Evolutionary conservation across 2,329 filamentous ascomycete genomes (phyloP).

Genomic region (Lachnellula subtilissima): DNA sequence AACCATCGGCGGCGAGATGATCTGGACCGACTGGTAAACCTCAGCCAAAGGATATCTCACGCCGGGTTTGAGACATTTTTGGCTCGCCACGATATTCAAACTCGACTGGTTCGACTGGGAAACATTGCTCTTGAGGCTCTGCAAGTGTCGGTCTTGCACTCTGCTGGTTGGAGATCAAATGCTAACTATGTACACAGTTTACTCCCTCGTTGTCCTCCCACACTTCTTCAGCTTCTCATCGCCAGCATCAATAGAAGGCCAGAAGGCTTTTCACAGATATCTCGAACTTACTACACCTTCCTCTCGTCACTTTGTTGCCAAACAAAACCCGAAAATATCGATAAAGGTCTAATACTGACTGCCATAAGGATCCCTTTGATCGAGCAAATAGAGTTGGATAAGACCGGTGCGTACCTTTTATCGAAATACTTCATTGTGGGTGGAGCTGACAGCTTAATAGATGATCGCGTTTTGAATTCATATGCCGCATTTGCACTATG

Average conservation of each 20-base stretch:
- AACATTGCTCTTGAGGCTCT: constrained; percentile 23
- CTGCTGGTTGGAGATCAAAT: neutral
- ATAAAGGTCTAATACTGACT: constrained; percentile 15
- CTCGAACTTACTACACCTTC: constrained; percentile 26
- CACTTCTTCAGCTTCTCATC: constrained; percentile 24
- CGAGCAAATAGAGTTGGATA: constrained; percentile 5
- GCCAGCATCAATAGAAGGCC: constrained; percentile 19
- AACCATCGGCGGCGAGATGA: constrained; percentile 42
- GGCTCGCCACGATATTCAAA: constrained; percentile 16
- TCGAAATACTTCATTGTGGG: neutral
- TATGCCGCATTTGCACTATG: constrained; percentile 28
- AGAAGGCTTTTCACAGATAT: constrained; percentile 22
- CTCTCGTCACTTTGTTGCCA: constrained; percentile 23
- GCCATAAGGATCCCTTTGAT: constrained; percentile 25
- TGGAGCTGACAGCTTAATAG: constrained; percentile 13
- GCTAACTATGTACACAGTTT: constrained; percentile 17
- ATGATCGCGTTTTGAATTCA: constrained; percentile 15
- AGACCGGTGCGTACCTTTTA: constrained; percentile 12
- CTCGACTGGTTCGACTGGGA: constrained; percentile 21
- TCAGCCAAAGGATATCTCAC: constrained; percentile 31
- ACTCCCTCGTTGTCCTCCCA: constrained; percentile 11
- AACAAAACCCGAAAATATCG: constrained; percentile 2
- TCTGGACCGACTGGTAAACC: constrained; percentile 41
- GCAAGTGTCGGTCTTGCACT: constrained; percentile 20
- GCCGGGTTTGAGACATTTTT: constrained; percentile 35